These are phyloP conservation scores for Moesziomyces sp. DNA, from an alignment of 1,284 basidiomycete species.

Conservation along the genomic window DNA sequence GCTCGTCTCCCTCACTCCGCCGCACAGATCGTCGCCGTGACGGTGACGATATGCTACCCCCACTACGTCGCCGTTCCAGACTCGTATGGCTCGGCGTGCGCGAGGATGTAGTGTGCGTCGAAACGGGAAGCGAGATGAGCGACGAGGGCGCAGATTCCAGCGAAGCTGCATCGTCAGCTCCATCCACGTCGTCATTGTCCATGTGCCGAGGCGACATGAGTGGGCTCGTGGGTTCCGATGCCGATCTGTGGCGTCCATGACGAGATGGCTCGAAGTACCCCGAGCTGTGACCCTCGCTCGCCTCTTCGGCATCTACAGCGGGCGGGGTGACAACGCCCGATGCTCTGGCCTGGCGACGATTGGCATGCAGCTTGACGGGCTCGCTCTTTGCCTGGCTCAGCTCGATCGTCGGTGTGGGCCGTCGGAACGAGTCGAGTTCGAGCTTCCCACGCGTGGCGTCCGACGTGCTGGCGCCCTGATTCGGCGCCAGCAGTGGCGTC, in stretches of 20 bases:
- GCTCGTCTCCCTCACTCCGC: background rate
- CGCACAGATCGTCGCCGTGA: background rate
- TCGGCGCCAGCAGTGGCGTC: slow-evolving; percentile 8
- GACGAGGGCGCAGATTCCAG: slow-evolving; percentile 38
- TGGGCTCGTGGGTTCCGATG: slow-evolving; percentile 17
- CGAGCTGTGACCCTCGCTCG: background rate
- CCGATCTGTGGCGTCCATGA: slow-evolving; percentile 7
- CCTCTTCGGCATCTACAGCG: background rate
- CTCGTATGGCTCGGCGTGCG: slow-evolving; percentile 20
- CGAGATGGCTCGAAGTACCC: background rate
- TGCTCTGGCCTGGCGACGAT: slow-evolving; percentile 32
- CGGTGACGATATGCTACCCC: slow-evolving; percentile 3
- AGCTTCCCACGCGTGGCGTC: slow-evolving; percentile 13
- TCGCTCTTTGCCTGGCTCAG: slow-evolving; percentile 35
- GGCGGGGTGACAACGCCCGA: slow-evolving; percentile 3
- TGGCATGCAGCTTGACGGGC: slow-evolving; percentile 42
- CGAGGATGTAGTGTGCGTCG: slow-evolving; percentile 36
- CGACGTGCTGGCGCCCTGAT: slow-evolving; percentile 1
- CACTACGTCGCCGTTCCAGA: slow-evolving; percentile 31
- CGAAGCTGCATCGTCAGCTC: slow-evolving; percentile 31
- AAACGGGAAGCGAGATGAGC: slow-evolving; percentile 45
- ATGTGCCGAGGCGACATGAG: slow-evolving; percentile 12
- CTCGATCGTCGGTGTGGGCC: slow-evolving; percentile 37
- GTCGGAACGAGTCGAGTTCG: slow-evolving; percentile 17
- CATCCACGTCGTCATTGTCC: background rate